A percentile compares a stretch with the other conserved stretches of the same genome.
Conservation (phyloP, 331 rosid genomes). For the Telfairia occidentalis region DNA sequence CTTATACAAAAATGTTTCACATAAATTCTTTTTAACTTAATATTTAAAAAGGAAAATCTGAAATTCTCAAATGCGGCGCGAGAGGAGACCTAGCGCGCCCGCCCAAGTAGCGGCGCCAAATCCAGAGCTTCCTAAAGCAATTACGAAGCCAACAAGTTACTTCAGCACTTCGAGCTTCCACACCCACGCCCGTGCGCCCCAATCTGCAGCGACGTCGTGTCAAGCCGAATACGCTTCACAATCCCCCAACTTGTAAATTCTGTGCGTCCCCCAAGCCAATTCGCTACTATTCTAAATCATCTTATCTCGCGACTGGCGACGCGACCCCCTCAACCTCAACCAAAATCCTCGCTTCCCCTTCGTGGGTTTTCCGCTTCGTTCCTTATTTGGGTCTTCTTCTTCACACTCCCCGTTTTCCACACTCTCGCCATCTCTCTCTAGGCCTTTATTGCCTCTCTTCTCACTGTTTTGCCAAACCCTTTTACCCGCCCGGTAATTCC, state of each 20-base stretch:
- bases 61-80: not conserved
- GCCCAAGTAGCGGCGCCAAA: not conserved
- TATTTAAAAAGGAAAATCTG: not conserved
- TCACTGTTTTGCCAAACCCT: slow-evolving; percentile 1
- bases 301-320: not conserved
- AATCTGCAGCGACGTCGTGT: not conserved
- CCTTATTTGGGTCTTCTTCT: not conserved
- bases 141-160: no score
- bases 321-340: not conserved
- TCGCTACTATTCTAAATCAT: not conserved
- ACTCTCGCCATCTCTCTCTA: not conserved
- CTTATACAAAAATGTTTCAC: no score
- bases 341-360: not conserved
- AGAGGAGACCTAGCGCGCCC: not conserved
- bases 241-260: no score
- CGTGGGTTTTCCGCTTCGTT: not conserved
- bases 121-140: no score
- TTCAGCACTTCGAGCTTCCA: no score
- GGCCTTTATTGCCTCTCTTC: not conserved
- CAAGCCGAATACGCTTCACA: not conserved
- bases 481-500: not conserved
- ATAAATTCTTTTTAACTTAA: no score
- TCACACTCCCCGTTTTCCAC: not conserved
- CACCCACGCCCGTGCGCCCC: not conserved
- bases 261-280: not conserved